These are phyloP conservation scores for Asterella californica DNA, from an alignment of 225 moss, liverwort and hornwort genomes.

Conservation along the genomic window DNA sequence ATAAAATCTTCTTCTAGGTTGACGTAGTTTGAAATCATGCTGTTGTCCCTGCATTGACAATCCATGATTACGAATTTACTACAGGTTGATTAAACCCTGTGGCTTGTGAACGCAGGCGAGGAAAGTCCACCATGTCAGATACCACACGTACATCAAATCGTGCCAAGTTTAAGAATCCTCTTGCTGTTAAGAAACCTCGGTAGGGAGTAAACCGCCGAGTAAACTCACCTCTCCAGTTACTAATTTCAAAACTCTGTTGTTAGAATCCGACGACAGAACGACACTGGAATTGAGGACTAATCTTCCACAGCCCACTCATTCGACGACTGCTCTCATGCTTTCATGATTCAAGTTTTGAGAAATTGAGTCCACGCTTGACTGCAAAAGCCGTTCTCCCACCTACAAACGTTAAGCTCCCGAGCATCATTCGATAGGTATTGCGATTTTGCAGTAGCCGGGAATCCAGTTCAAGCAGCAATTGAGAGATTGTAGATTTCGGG, in stretches of 20 bases:
- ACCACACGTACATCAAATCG: constrained; percentile 9
- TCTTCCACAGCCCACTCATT: background rate
- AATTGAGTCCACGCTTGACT: constrained; percentile 6
- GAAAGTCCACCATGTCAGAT: constrained; percentile 17
- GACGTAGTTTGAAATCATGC: constrained; percentile 1
- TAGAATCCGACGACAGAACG: background rate
- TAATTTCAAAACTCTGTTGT: background rate
- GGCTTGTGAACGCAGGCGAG: background rate
- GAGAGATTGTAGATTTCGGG: background rate
- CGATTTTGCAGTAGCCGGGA: constrained; percentile 9
- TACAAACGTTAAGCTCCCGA: background rate
- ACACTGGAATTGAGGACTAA: constrained; percentile 11
- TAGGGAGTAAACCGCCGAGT: constrained; percentile 1
- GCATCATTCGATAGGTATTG: constrained; percentile 5
- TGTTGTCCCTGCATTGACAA: background rate
- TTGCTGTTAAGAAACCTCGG: background rate
- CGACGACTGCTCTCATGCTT: constrained; percentile 10
- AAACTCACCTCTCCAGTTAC: background rate
- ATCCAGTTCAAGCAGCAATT: constrained; percentile 8
- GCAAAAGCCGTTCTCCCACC: constrained; percentile 9
- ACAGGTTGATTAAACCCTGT: background rate
- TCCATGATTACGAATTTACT: background rate
- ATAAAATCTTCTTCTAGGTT: background rate
- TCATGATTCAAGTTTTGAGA: constrained; percentile 7
- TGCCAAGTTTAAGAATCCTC: constrained; percentile 9